Evolutionary conservation across 139 green algal genomes (phyloP).

Genomic region (Pseudopediastrum boryanum): DNA sequence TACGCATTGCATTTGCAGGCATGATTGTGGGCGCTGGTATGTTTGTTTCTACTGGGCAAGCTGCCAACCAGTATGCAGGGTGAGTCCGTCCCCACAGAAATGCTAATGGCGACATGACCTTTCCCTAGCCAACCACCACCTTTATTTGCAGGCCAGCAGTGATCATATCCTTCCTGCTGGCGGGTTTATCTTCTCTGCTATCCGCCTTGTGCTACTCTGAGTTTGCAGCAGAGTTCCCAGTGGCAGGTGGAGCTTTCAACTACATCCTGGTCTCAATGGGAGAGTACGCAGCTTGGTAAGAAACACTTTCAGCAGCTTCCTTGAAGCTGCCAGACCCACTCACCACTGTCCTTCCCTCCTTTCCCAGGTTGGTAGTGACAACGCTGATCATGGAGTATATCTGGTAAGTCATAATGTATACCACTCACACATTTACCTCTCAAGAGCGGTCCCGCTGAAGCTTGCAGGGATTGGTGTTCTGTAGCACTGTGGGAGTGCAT

Average conservation of each 20-base stretch:
- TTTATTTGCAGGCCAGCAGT: conserved; percentile 49
- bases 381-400: conserved; percentile 23
- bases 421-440: too few relatives aligned
- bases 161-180: conserved; percentile 51
- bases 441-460: too few relatives aligned
- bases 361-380: neutral
- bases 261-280: conserved; percentile 78
- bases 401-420: conserved; percentile 3
- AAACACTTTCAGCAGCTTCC: too few relatives aligned
- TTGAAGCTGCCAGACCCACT: too few relatives aligned
- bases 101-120: neutral
- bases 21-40: conserved; percentile 79
- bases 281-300: conserved; percentile 61
- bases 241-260: conserved; percentile 62
- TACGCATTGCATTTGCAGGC: conserved; percentile 33
- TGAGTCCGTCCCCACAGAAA: conserved; percentile 1
- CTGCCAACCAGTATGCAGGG: conserved; percentile 47
- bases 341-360: neutral
- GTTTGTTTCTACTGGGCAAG: conserved; percentile 74
- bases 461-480: too few relatives aligned
- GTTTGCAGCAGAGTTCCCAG: conserved; percentile 67
- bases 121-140: too few relatives aligned
- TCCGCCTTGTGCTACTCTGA: conserved; percentile 79
- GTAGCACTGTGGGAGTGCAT: too few relatives aligned
- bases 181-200: conserved; percentile 59